These are phyloP conservation scores for Fomes fomentarius DNA, from an alignment of 1,284 basidiomycete genomes.

Conservation along the genomic window DNA sequence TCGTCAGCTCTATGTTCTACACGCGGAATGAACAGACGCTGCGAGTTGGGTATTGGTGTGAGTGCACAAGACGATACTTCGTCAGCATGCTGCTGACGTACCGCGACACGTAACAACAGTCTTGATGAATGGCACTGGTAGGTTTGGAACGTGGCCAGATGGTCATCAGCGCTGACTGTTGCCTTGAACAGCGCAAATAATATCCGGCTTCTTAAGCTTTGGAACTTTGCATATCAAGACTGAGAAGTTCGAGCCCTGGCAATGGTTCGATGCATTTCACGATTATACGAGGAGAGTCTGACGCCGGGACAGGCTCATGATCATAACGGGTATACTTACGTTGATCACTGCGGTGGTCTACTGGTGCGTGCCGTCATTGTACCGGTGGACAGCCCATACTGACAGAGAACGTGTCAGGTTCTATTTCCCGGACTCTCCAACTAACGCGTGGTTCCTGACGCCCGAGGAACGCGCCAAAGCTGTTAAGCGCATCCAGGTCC, in stretches of 20 bases:
- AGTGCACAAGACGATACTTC: too few species aligned
- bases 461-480: slow-evolving; percentile 62
- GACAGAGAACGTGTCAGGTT: slow-evolving; percentile 45
- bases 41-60: slow-evolving; percentile 80
- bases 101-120: slow-evolving; percentile 7
- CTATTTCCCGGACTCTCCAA: slow-evolving; percentile 72
- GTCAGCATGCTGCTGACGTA: neutral
- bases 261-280: slow-evolving; percentile 53
- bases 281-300: neutral
- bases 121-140: slow-evolving; percentile 34
- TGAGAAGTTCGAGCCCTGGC: slow-evolving; percentile 61
- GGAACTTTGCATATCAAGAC: slow-evolving; percentile 66
- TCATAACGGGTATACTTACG: slow-evolving; percentile 69
- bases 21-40: slow-evolving; percentile 73
- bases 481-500: slow-evolving; percentile 66
- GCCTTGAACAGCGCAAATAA: slow-evolving; percentile 45
- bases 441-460: slow-evolving; percentile 72
- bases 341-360: slow-evolving; percentile 55
- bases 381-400: neutral
- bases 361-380: slow-evolving; percentile 52
- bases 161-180: neutral
- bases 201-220: slow-evolving; percentile 73
- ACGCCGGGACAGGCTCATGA: slow-evolving; percentile 52
- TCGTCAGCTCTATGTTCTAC: slow-evolving; percentile 81
- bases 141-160: neutral